These are phyloP conservation scores for Saccharomyces pastorianus DNA, from an alignment of 1,139 yeast genomes.

Conservation along the genomic window DNA sequence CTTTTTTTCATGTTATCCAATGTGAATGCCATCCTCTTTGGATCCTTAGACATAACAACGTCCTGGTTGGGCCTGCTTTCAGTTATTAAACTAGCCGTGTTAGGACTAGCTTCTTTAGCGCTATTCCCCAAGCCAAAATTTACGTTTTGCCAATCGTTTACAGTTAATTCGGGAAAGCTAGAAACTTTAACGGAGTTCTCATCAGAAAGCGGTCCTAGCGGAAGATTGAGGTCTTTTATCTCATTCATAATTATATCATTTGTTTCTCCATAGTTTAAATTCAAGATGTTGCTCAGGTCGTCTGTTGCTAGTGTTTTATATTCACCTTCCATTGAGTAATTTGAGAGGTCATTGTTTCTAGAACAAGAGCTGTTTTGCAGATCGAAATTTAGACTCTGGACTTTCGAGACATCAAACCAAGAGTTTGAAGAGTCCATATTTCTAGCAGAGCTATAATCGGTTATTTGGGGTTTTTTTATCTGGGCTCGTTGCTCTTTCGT, in stretches of 20 bases:
- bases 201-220: conserved; percentile 12
- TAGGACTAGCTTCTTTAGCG: neutral
- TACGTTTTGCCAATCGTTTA: neutral
- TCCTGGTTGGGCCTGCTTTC: neutral
- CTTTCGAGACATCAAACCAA: neutral
- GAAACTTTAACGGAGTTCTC: conserved; percentile 1
- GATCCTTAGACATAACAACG: neutral
- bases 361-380: neutral
- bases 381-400: neutral
- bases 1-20: neutral
- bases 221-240: conserved; percentile 21
- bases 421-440: neutral
- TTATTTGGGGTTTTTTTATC: neutral
- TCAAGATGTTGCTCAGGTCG: conserved; percentile 3
- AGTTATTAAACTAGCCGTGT: neutral
- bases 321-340: neutral
- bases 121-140: neutral
- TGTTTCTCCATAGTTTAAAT: conserved; percentile 14
- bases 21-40: too few relatives aligned
- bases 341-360: neutral
- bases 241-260: conserved; percentile 19
- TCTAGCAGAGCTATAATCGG: neutral
- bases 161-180: neutral
- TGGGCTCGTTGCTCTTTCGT: neutral
- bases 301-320: neutral